These are phyloP conservation scores for Kodamaea kaohsiungensis DNA, from an alignment of 805 yeast species.

Conservation along the genomic window DNA sequence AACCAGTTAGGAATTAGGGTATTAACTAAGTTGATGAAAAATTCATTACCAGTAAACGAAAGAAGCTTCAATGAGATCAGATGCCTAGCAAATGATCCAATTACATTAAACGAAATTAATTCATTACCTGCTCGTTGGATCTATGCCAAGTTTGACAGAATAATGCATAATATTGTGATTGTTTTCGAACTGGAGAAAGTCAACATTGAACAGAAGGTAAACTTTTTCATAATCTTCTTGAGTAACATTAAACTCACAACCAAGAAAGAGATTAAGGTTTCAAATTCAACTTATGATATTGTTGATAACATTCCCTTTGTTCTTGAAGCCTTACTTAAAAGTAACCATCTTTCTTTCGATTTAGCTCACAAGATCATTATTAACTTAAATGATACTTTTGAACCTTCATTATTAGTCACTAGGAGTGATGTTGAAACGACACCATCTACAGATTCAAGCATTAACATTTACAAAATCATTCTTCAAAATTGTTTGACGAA, in stretches of 20 bases:
- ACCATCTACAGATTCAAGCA: background rate
- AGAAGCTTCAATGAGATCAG: constrained; percentile 26
- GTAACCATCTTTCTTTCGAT: constrained; percentile 18
- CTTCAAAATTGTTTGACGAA: constrained; percentile 11
- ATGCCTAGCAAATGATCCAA: constrained; percentile 34
- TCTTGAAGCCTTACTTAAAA: constrained; percentile 23
- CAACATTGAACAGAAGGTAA: constrained; percentile 24
- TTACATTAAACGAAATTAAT: constrained; percentile 30
- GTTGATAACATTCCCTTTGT: constrained; percentile 32
- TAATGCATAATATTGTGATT: constrained; percentile 26
- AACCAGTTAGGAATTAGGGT: constrained; percentile 32
- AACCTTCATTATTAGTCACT: constrained; percentile 4
- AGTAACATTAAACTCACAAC: constrained; percentile 25
- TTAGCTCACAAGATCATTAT: constrained; percentile 24
- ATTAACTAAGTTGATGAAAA: constrained; percentile 26
- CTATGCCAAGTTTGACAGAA: constrained; percentile 28
- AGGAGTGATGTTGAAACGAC: background rate
- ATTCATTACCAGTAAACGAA: constrained; percentile 19
- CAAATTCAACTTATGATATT: constrained; percentile 33
- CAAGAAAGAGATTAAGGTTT: constrained; percentile 30
- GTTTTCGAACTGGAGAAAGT: constrained; percentile 27
- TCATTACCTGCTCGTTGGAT: constrained; percentile 38
- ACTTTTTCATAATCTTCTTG: constrained; percentile 25
- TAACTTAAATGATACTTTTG: constrained; percentile 36
- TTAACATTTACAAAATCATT: constrained; percentile 15